These are phyloP conservation scores for Neofusicoccum umdonicola DNA, from an alignment of 2,329 filamentous ascomycete species.

Conservation along the genomic window DNA sequence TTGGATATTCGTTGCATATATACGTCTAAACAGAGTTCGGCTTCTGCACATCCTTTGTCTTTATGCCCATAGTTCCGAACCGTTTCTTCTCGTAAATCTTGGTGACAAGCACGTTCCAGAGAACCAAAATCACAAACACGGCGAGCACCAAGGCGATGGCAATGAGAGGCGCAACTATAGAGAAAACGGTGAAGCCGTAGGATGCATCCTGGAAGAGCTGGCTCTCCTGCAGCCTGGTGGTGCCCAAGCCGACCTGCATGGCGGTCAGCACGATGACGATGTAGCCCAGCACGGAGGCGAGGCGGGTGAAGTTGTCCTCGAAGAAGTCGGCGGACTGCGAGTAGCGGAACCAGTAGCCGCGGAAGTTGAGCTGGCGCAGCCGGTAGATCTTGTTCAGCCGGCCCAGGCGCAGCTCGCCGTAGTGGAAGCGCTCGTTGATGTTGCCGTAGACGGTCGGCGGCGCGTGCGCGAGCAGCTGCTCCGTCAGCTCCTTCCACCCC, in stretches of 20 bases:
- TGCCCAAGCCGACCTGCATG: slow-evolving; percentile 7
- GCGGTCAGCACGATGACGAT: background rate
- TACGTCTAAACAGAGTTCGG: too few species aligned
- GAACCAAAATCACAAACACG: background rate
- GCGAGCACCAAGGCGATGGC: background rate
- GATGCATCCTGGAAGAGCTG: background rate
- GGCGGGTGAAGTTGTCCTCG: background rate
- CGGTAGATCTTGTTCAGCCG: slow-evolving; percentile 6
- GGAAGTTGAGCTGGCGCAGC: background rate
- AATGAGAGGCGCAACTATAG: background rate
- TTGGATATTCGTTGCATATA: too few species aligned
- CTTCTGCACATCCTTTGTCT: background rate
- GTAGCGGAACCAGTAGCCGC: background rate
- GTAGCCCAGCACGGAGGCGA: background rate
- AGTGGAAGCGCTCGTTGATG: slow-evolving; percentile 5
- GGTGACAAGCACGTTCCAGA: background rate
- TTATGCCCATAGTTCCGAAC: background rate
- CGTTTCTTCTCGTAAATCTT: background rate
- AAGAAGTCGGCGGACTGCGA: background rate
- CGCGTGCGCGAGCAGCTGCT: background rate
- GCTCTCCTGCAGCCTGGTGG: background rate
- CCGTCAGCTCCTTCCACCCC: background rate
- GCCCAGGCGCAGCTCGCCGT: slow-evolving; percentile 2
- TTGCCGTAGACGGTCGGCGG: too few species aligned
- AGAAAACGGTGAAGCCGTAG: background rate